These are phyloP conservation scores for Rhizoclosmatium sp. DNA, from an alignment of 192 early-diverging fungal genomes.

Conservation along the genomic window DNA sequence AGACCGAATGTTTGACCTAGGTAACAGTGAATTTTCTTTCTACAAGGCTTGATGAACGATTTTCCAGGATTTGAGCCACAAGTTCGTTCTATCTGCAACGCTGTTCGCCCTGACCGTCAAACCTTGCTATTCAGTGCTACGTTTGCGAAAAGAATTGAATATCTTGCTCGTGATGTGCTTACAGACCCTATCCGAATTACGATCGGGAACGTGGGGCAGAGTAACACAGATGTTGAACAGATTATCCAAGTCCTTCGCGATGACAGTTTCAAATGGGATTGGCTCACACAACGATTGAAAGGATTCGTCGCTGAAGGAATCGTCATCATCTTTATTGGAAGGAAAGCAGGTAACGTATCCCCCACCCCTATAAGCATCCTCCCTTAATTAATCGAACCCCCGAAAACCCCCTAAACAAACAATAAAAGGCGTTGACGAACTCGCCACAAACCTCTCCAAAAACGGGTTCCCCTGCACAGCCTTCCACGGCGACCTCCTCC, in stretches of 20 bases:
- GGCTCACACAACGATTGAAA: slow-evolving; percentile 68
- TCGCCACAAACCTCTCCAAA: slow-evolving; percentile 68
- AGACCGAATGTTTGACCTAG: slow-evolving; percentile 64
- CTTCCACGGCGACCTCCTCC: slow-evolving; percentile 82
- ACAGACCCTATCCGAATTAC: slow-evolving; percentile 76
- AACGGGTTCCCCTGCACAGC: slow-evolving; percentile 65
- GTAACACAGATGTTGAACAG: slow-evolving; percentile 82
- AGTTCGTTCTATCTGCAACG: slow-evolving; percentile 80
- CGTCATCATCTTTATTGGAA: slow-evolving; percentile 78
- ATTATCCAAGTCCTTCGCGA: slow-evolving; percentile 66
- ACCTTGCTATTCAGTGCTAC: slow-evolving; percentile 84
- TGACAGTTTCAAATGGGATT: slow-evolving; percentile 77
- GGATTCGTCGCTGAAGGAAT: slow-evolving; percentile 66
- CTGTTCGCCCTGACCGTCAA: slow-evolving; percentile 83
- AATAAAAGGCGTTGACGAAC: slow-evolving; percentile 63
- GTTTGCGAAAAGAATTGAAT: slow-evolving; percentile 75
- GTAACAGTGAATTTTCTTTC: slow-evolving; percentile 13
- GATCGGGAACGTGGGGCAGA: slow-evolving; percentile 73
- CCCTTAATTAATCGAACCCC: neutral
- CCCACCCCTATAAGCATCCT: neutral
- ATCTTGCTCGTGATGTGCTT: slow-evolving; percentile 74
- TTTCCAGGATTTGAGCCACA: slow-evolving; percentile 69
- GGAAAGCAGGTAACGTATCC: slow-evolving; percentile 61
- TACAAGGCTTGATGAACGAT: neutral
- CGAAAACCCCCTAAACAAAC: neutral